A percentile compares a stretch with the other conserved stretches of the same genome.
Conservation (phyloP, 345 rosid genomes). For the Camelina hispida region DNA sequence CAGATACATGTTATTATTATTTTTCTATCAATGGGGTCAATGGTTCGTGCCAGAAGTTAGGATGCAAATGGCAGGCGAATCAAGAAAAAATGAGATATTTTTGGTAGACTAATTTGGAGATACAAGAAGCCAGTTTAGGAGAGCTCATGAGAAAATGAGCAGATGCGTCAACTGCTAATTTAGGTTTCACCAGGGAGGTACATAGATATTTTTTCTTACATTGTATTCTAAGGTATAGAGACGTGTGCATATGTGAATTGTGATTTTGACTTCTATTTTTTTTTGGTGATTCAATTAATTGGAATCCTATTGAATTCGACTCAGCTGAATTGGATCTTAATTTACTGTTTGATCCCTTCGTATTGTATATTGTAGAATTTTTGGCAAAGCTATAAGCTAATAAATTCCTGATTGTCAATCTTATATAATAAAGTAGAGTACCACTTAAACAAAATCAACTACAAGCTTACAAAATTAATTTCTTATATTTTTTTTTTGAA, state of each 20-base stretch:
- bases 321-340: conserved; percentile 2
- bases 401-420: conserved; percentile 5
- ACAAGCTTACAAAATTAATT: too few species aligned
- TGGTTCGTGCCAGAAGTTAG: conserved; percentile 10
- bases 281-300: conserved; percentile 32
- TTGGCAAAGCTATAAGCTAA: conserved; percentile 32
- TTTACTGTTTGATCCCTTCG: conserved; percentile 20
- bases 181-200: conserved; percentile 34
- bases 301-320: conserved; percentile 27
- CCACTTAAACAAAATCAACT: too few species aligned
- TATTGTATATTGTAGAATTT: conserved; percentile 34
- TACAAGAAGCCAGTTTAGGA: conserved; percentile 30
- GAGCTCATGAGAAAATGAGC: conserved; percentile 26
- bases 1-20: background rate
- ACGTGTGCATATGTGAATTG: conserved; percentile 31
- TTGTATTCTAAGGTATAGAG: conserved; percentile 32
- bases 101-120: conserved; percentile 22
- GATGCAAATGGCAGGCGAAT: conserved; percentile 11
- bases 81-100: conserved; percentile 7
- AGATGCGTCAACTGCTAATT: conserved; percentile 24
- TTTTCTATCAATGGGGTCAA: conserved; percentile 17
- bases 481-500: too few species aligned
- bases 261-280: conserved; percentile 17
- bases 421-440: too few species aligned
- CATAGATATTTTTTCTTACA: conserved; percentile 25